Base-by-base conservation (phyloP, 2,329 filamentous ascomycete genomes). In the Colletotrichum simmondsii region DNA sequence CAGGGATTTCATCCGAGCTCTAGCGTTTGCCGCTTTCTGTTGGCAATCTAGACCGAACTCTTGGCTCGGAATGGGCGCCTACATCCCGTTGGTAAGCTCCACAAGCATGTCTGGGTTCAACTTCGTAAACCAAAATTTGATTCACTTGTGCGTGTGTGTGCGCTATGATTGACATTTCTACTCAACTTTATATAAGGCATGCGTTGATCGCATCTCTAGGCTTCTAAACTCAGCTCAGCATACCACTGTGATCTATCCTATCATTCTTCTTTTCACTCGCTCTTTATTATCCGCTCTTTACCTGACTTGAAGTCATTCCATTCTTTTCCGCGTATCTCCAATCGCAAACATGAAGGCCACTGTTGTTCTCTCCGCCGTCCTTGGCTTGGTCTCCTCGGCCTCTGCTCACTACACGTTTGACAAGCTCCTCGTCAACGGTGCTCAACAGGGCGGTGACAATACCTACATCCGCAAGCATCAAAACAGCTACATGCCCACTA, bases 341-440 rank as follows among this genome's bases (percentile, higher is more conserved):
- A 52, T 53, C 24, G 59, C 60, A 58, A 71, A 32, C 16, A 72
- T 73, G 66, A 73, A 70, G 60, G 68, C 61, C 54, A 57, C 65
- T 26, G 22, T 49, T 66, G 46, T 57, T 53, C 32, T 73, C 57
- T 49, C 71, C 56, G 60, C 66, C 67, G 54, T 72, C 42, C 49
- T 71, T 53, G 72, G 46, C 64, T 60, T 74, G 19, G 54, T 35
- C 6, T 60, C 69, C 42, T 49, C 61, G 19, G 52, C 60, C n/a
- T 66, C 68, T 4, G 74, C 76, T 28, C 75, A 78, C 65, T 78
- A 78, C 75, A 77, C 75, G 72, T 78, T 78, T 35, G 73, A 75
- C 71, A 75, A 75, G 64, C 68, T 78, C 24, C 35, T 74, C 6
- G 49, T 76, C 71, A 77, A 78, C 74, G 75, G 72, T 19, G 56